phyloP scores from a whole-genome alignment of 1,284 basidiomycete genomes.

The Heliocybe sulcata region DNA sequence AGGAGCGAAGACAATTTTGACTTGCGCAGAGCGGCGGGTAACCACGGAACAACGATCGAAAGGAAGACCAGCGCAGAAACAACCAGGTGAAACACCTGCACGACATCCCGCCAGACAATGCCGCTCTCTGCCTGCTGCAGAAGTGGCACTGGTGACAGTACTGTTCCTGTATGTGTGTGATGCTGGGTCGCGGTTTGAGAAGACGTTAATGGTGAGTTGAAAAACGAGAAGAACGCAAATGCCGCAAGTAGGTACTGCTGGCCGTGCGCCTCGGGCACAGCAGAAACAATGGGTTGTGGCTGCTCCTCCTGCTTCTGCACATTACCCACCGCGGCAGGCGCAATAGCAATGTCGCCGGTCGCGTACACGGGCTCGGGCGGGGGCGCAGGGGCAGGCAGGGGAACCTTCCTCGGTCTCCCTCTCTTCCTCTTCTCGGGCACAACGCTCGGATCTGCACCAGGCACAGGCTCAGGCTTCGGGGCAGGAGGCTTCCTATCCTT shows the following conservation, averaged over 20 bases:
- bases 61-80: conserved; percentile 55
- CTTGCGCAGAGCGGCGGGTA: conserved; percentile 23
- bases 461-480: not conserved
- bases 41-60: conserved; percentile 46
- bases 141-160: conserved; percentile 17
- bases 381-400: conserved; percentile 23
- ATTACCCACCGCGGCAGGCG: not conserved
- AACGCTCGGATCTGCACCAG: not conserved
- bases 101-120: conserved; percentile 40
- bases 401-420: conserved; percentile 62
- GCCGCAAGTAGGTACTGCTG: conserved; percentile 69
- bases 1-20: conserved; percentile 13
- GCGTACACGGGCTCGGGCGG: conserved; percentile 11
- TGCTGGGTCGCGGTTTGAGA: conserved; percentile 19
- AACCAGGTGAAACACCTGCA: conserved; percentile 53
- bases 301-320: conserved; percentile 6
- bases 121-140: conserved; percentile 3
- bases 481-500: conserved; percentile 26
- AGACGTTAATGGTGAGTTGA: conserved; percentile 59
- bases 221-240: conserved; percentile 71
- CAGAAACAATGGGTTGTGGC: not conserved
- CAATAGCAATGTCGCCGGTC: conserved; percentile 3
- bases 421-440: conserved; percentile 73
- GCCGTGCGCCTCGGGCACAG: conserved; percentile 9
- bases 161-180: conserved; percentile 24